A percentile compares a stretch with the other conserved stretches of the same genome.
These are phyloP conservation scores for Conidiobolus incongruus DNA, from an alignment of 371 early-diverging fungal genomes.

Conservation along the genomic window DNA sequence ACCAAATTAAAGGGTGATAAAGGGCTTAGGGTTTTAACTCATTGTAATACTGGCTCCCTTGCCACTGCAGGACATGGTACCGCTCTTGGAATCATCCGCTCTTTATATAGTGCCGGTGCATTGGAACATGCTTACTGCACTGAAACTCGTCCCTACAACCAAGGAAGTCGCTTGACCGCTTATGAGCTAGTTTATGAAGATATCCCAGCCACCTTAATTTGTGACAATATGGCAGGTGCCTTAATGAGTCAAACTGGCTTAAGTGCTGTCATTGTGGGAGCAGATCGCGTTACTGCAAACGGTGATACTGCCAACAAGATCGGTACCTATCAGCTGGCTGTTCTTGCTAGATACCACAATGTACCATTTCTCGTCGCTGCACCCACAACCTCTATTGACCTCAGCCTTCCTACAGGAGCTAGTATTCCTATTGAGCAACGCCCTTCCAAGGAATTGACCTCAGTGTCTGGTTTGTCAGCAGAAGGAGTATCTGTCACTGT, in stretches of 20 bases:
- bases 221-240: conserved; percentile 80
- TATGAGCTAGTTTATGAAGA: conserved; percentile 82
- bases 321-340: conserved; percentile 89
- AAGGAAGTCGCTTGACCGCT: conserved; percentile 84
- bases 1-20: neutral
- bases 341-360: conserved; percentile 64
- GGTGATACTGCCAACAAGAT: conserved; percentile 98
- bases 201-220: conserved; percentile 76
- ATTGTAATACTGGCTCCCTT: conserved; percentile 88
- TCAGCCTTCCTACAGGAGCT: conserved; percentile 33
- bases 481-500: conserved; percentile 25
- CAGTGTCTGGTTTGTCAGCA: conserved; percentile 29
- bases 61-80: conserved; percentile 76
- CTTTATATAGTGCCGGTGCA: conserved; percentile 24
- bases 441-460: conserved; percentile 45
- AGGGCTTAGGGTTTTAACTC: conserved; percentile 56
- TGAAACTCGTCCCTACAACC: conserved; percentile 93
- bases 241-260: conserved; percentile 31
- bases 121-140: conserved; percentile 77
- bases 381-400: conserved; percentile 78
- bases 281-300: conserved; percentile 88
- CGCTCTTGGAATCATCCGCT: conserved; percentile 73
- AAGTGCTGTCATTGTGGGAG: conserved; percentile 83
- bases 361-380: conserved; percentile 86
- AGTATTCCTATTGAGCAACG: conserved; percentile 80